A percentile compares a stretch with the other conserved stretches of the same genome.
Conservation (phyloP, 306 rosid species). For the Sicyos baderoa region DNA sequence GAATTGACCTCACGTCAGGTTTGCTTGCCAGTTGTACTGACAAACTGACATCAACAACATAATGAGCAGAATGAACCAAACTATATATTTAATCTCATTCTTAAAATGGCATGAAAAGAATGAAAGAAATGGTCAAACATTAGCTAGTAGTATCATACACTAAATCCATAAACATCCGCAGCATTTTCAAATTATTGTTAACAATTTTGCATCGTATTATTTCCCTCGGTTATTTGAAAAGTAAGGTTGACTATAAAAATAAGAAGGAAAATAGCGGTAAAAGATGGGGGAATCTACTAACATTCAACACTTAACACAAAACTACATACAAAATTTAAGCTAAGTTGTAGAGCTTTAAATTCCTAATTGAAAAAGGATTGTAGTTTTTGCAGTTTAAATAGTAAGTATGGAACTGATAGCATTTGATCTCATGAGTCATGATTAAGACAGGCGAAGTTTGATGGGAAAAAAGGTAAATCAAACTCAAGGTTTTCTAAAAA, state of each 20-base stretch:
- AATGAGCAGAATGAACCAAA: not conserved
- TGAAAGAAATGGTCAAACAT: not conserved
- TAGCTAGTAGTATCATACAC: not conserved
- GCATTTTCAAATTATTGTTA: not conserved
- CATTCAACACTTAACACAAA: not conserved
- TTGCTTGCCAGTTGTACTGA: not conserved
- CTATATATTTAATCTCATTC: not conserved
- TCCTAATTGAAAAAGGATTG: not conserved
- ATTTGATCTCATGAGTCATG: not conserved
- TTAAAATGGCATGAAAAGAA: not conserved
- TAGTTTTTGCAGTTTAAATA: not conserved
- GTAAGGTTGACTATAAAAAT: not conserved
- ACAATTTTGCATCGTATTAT: not conserved
- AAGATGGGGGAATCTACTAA: not conserved
- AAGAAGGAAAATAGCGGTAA: not conserved
- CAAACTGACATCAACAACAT: not conserved
- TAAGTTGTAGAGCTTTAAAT: not conserved
- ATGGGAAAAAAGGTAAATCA: slow-evolving; percentile 1
- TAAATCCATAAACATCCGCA: not conserved
- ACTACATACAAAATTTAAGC: not conserved
- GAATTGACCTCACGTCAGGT: not conserved
- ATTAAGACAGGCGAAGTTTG: not conserved
- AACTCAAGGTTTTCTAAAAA: not conserved
- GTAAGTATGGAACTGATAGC: not conserved
- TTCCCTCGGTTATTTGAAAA: not conserved